These are phyloP conservation scores for Tricholoma flavovirens DNA, from an alignment of 768 basidiomycete genomes.

Conservation along the genomic window DNA sequence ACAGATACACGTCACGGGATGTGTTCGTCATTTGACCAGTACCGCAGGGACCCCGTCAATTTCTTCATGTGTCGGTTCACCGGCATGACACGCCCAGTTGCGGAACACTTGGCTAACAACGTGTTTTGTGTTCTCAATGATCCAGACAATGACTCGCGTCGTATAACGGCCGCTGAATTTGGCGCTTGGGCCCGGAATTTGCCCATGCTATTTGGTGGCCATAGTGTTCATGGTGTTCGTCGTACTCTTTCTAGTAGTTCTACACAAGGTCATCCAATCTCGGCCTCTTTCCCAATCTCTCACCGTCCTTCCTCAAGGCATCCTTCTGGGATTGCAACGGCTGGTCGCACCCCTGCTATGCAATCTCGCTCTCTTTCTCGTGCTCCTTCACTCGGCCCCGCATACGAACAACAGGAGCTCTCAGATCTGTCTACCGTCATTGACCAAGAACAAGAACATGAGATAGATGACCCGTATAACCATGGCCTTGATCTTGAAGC, in stretches of 20 bases:
- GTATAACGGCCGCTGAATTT: conserved; percentile 78
- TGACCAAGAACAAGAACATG: conserved; percentile 48
- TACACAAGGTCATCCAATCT: conserved; percentile 53
- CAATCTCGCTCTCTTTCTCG: conserved; percentile 55
- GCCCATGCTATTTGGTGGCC: conserved; percentile 60
- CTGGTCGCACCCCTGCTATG: conserved; percentile 47
- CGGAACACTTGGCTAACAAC: conserved; percentile 76
- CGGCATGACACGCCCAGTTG: conserved; percentile 83
- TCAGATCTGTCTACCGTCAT: conserved; percentile 49
- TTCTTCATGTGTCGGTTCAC: conserved; percentile 91
- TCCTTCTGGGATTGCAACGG: conserved; percentile 40
- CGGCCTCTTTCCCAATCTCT: conserved; percentile 56
- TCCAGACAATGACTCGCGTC: conserved; percentile 55
- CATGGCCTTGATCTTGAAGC: conserved; percentile 28
- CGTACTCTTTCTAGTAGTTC: conserved; percentile 59
- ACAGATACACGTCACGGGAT: conserved; percentile 83
- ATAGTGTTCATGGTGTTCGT: conserved; percentile 44
- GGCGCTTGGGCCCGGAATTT: conserved; percentile 82
- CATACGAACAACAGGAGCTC: conserved; percentile 37
- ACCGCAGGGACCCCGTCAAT: conserved; percentile 67
- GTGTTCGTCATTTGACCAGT: conserved; percentile 78
- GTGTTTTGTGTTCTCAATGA: conserved; percentile 80
- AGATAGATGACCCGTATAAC: conserved; percentile 37
- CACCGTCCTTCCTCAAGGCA: conserved; percentile 69
- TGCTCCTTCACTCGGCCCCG: conserved; percentile 55